A percentile compares a stretch with the other conserved stretches of the same genome.
These are phyloP conservation scores for Phialocephala sp. DNA, from an alignment of 2,329 filamentous ascomycete species.

Conservation along the genomic window DNA sequence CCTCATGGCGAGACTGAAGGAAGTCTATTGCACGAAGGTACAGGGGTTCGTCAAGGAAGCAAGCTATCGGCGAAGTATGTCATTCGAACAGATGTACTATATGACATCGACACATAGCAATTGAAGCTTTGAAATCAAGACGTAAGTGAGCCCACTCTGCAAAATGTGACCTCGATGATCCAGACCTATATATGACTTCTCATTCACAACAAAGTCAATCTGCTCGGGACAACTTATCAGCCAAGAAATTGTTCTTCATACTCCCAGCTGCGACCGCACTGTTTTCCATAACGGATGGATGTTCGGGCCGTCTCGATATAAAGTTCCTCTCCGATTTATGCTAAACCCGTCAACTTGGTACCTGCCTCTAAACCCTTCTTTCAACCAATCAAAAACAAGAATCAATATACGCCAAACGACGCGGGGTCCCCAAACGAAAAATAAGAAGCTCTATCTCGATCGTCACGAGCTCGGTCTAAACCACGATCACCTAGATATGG, in stretches of 20 bases:
- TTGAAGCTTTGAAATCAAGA: not conserved
- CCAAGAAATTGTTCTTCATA: not conserved
- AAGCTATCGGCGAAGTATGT: constrained; percentile 66
- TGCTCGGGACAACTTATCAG: not conserved
- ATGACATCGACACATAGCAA: constrained; percentile 56
- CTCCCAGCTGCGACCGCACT: not conserved
- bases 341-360: constrained; percentile 27
- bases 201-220: not conserved
- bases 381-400: constrained; percentile 14
- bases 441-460: not conserved
- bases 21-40: constrained; percentile 72
- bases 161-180: not conserved
- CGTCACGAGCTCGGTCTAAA: not conserved
- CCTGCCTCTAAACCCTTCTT: constrained; percentile 1
- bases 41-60: constrained; percentile 69
- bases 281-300: constrained; percentile 16
- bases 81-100: constrained; percentile 73
- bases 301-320: constrained; percentile 25
- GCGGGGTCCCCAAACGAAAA: constrained; percentile 18
- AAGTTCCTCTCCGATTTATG: constrained; percentile 24
- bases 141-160: not conserved
- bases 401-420: constrained; percentile 23
- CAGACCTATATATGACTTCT: not conserved
- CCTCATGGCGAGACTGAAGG: constrained; percentile 72
- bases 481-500: not conserved